Conservation (phyloP, 2,329 filamentous ascomycete species). For the Cadophora luteo-olivacea region DNA sequence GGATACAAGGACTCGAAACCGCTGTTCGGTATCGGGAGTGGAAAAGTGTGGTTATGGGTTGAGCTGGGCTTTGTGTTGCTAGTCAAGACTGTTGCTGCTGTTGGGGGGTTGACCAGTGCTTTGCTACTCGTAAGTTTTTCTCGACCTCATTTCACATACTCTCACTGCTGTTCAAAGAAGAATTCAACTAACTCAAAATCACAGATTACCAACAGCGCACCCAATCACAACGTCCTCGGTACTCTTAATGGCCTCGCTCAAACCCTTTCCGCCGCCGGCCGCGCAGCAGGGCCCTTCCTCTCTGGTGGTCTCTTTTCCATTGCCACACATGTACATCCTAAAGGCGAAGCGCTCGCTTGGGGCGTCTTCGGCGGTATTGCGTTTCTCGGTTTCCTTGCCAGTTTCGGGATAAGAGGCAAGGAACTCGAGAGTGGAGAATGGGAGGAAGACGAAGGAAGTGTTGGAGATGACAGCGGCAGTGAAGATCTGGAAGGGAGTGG, state of each 20-base stretch:
- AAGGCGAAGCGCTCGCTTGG: slow-evolving; percentile 86
- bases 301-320: slow-evolving; percentile 87
- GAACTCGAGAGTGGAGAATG: slow-evolving; percentile 64
- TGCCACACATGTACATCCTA: slow-evolving; percentile 73
- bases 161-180: too few relatives aligned
- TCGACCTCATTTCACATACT: too few relatives aligned
- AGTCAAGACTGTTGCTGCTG: slow-evolving; percentile 89
- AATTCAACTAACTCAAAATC: slow-evolving; percentile 11
- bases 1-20: slow-evolving; percentile 72
- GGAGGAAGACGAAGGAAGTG: slow-evolving; percentile 36
- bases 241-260: slow-evolving; percentile 94
- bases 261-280: slow-evolving; percentile 87
- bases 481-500: slow-evolving; percentile 32
- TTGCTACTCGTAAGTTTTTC: slow-evolving; percentile 77
- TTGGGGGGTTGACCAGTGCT: slow-evolving; percentile 88
- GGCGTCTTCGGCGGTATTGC: slow-evolving; percentile 85
- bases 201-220: slow-evolving; percentile 91
- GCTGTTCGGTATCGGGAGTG: slow-evolving; percentile 63
- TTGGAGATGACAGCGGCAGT: slow-evolving; percentile 22
- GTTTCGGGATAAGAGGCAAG: slow-evolving; percentile 75
- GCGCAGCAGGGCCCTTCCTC: slow-evolving; percentile 86
- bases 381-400: slow-evolving; percentile 79
- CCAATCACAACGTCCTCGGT: slow-evolving; percentile 83
- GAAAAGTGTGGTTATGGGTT: slow-evolving; percentile 74
- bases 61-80: slow-evolving; percentile 84